phyloP scores from a whole-genome alignment of 106 monocot species.

The Allium sativum region DNA sequence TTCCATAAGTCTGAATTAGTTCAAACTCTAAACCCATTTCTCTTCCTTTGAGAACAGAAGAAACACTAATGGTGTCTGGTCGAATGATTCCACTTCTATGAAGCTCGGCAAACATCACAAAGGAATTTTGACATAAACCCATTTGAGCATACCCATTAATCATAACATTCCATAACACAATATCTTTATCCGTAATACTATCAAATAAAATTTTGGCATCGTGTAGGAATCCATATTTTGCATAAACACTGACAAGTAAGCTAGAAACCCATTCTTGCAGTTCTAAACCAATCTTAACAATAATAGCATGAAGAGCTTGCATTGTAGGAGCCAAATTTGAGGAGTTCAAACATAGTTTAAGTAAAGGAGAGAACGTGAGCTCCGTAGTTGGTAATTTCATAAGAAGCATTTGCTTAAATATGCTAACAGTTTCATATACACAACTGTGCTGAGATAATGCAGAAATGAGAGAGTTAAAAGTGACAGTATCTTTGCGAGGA shows the following conservation, averaged over 20 bases:
- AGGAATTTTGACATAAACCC: constrained; percentile 29
- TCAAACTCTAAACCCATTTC: constrained; percentile 6
- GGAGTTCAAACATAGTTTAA: constrained; percentile 46
- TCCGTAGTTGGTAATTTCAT: constrained; percentile 13
- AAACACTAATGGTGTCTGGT: constrained; percentile 28
- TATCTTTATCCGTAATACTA: constrained; percentile 33
- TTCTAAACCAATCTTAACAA: constrained; percentile 23
- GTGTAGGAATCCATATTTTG: constrained; percentile 27
- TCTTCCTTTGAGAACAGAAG: constrained; percentile 13
- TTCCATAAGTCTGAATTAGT: constrained; percentile 34
- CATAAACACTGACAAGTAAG: constrained; percentile 37
- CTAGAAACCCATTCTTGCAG: constrained; percentile 39
- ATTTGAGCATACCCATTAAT: constrained; percentile 49
- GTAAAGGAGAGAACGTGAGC: constrained; percentile 49
- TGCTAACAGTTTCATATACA: constrained; percentile 13
- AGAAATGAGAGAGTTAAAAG: constrained; percentile 70
- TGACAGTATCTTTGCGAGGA: constrained; percentile 28
- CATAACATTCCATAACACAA: constrained; percentile 62
- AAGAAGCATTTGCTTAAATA: constrained; percentile 36
- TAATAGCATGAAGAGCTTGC: constrained; percentile 23
- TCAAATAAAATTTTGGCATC: constrained; percentile 43
- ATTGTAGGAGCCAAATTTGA: constrained; percentile 7
- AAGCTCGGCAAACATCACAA: constrained; percentile 36
- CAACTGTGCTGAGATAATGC: constrained; percentile 42
- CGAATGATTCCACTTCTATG: constrained; percentile 16